A percentile compares a stretch with the other conserved stretches of the same genome.
Evolutionary conservation across 2,329 filamentous ascomycete genomes (phyloP).

Genomic region (Penicillium sp.): DNA sequence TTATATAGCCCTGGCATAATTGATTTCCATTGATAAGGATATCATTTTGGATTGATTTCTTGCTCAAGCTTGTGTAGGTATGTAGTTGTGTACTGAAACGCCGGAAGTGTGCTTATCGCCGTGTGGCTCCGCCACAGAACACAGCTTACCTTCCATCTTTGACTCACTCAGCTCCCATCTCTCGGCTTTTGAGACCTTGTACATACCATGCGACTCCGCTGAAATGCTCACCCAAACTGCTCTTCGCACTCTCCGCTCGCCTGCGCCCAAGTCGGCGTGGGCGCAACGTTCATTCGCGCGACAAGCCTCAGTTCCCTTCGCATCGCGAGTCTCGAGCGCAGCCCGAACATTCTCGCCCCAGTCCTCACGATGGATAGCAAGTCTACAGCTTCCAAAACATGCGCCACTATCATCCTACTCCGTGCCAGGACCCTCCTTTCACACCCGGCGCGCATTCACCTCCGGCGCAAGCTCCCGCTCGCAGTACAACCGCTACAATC

Average conservation of each 20-base stretch:
- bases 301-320: neutral
- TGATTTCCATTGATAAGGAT: slow-evolving; percentile 9
- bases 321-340: neutral
- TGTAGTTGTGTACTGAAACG: neutral
- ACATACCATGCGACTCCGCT: neutral
- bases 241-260: slow-evolving; percentile 6
- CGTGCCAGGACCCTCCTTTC: neutral
- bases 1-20: slow-evolving; percentile 16
- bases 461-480: slow-evolving; percentile 3
- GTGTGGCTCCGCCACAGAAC: neutral
- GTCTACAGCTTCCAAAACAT: neutral
- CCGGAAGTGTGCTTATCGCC: slow-evolving; percentile 16
- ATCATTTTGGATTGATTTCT: neutral
- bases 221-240: slow-evolving; percentile 1
- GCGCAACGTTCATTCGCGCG: slow-evolving; percentile 1
- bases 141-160: neutral
- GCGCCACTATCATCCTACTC: neutral
- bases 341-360: neutral
- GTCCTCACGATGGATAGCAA: slow-evolving; percentile 5
- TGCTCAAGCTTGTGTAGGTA: neutral
- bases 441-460: slow-evolving; percentile 8
- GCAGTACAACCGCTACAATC: slow-evolving; percentile 16
- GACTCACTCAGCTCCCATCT: slow-evolving; percentile 3
- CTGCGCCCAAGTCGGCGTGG: neutral
- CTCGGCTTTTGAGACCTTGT: neutral